Base-by-base conservation (phyloP, 768 basidiomycete species). In the Suillus clintonianus region DNA sequence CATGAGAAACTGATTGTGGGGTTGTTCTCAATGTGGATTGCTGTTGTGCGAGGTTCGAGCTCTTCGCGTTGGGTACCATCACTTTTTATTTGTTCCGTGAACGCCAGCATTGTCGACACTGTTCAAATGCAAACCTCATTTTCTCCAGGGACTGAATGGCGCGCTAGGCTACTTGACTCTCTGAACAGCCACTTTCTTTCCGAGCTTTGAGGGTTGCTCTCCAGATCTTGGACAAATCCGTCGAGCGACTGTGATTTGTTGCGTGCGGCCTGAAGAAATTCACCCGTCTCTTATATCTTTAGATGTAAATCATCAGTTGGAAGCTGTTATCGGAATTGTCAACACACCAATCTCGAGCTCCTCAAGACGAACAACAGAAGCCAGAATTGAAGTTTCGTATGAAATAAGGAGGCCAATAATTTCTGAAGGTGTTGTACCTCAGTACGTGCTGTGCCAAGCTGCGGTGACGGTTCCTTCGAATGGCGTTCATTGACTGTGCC, bases 41-140 rank as follows among this genome's bases (percentile, higher is more conserved):
- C 34, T 79, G 61, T 42, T 80, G 80, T 19, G 82, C 11, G 45
- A 22, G 45, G 45, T 22, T 22, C 71, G 8, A 94, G 82, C 71
- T 92, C 90, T 63, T 91, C 92, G 5, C 83, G 82, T 65, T 93
- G 92, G 15, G 87, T 86, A 45, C 90, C 87, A 74, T 94, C 91
- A 71, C 85, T 88, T 73, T 94, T 86, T 22, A 94, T 88, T 66
- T 91, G 90, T 65, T 93, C 92, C 90, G 36, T 85, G 87, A 30
- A 89, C 81, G 60, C 47, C 13, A 14, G 24, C 85, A 81, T 51
- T 86, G 82, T 63, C 83, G 82, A 65, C 82, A 80, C 53, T 83
- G 82, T 56, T 84, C 83, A 7, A 83, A 81, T 64, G 86, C 82
- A 41, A 81, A 77, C 55, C 82, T 84, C 39, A 85, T 73, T 41